These are phyloP conservation scores for Cardamine resedifolia DNA, from an alignment of 345 rosid genomes.

Conservation along the genomic window DNA sequence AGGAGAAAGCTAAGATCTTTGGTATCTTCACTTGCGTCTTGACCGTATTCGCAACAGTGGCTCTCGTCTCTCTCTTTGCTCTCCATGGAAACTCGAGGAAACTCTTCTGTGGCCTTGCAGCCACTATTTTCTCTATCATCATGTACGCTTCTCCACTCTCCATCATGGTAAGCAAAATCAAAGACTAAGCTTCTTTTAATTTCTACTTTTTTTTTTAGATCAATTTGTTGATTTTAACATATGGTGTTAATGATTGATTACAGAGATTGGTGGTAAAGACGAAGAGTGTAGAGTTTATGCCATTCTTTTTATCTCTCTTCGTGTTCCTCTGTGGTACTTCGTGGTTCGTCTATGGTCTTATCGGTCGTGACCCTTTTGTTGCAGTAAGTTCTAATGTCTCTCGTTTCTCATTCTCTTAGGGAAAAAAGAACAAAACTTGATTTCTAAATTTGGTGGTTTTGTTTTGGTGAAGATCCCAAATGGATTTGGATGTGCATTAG, in stretches of 20 bases:
- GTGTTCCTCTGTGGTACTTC: constrained; percentile 95
- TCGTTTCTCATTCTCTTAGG: background rate
- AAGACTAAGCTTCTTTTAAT: background rate
- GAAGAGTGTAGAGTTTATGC: constrained; percentile 96
- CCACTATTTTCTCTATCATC: constrained; percentile 83
- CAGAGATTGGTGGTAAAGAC: constrained; percentile 93
- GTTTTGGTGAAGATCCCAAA: constrained; percentile 65
- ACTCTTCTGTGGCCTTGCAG: constrained; percentile 79
- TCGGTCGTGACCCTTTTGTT: constrained; percentile 81
- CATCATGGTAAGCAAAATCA: constrained; percentile 62
- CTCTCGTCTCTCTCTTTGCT: constrained; percentile 63
- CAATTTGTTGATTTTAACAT: background rate
- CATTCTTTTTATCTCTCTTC: constrained; percentile 88
- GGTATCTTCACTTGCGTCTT: constrained; percentile 58
- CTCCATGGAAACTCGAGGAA: constrained; percentile 67
- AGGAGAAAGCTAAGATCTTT: constrained; percentile 69
- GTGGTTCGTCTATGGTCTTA: constrained; percentile 86
- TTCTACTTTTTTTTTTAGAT: background rate
- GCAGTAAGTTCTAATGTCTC: constrained; percentile 51
- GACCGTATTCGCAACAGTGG: constrained; percentile 55
- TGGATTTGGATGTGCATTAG: constrained; percentile 83
- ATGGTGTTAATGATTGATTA: background rate
- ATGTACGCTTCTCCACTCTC: constrained; percentile 98
- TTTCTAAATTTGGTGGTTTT: background rate
- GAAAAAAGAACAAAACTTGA: background rate